Percentiles rank a stretch among this genome's conserved stretches.
phyloP scores from a whole-genome alignment of 805 yeast genomes.

The Trichomonascus vanleenenianus region DNA sequence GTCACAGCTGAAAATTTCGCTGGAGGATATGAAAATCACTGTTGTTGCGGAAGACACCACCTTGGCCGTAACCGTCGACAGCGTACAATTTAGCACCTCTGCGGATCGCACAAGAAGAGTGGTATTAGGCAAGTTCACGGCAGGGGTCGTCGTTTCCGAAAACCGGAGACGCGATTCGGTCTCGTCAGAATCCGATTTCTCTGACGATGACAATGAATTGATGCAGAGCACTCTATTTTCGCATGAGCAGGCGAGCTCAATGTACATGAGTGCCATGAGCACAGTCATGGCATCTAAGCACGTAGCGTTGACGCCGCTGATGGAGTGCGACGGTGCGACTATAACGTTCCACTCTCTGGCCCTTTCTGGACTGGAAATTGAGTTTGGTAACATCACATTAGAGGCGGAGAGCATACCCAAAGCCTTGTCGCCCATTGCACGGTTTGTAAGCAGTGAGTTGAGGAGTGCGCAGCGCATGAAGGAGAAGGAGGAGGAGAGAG shows the following conservation, averaged over 20 bases:
- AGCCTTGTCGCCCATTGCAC: not conserved
- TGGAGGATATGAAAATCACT: constrained; percentile 13
- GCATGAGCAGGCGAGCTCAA: constrained; percentile 58
- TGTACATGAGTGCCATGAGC: constrained; percentile 78
- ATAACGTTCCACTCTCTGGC: constrained; percentile 22
- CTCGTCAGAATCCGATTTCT: constrained; percentile 2
- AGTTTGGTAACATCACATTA: constrained; percentile 4
- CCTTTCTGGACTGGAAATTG: constrained; percentile 21
- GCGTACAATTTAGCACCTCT: constrained; percentile 5
- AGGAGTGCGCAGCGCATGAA: too few species aligned
- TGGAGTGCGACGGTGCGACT: constrained; percentile 4
- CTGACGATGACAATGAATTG: constrained; percentile 15
- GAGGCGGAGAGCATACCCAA: not conserved
- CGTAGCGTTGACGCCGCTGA: not conserved
- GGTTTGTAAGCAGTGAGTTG: not conserved
- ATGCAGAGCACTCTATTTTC: constrained; percentile 53
- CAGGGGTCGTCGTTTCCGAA: constrained; percentile 2
- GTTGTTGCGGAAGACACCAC: constrained; percentile 17
- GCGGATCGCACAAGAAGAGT: constrained; percentile 1
- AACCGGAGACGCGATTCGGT: not conserved
- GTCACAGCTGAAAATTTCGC: constrained; percentile 24
- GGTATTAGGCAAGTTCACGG: not conserved
- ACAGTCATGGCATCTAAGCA: constrained; percentile 30
- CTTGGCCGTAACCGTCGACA: constrained; percentile 2
- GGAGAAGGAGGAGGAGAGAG: too few species aligned